Percentiles rank a stretch among this genome's conserved stretches.
Evolutionary conservation across 352 stramenopile species (phyloP).

Genomic region (Phytophthora brassicae): DNA sequence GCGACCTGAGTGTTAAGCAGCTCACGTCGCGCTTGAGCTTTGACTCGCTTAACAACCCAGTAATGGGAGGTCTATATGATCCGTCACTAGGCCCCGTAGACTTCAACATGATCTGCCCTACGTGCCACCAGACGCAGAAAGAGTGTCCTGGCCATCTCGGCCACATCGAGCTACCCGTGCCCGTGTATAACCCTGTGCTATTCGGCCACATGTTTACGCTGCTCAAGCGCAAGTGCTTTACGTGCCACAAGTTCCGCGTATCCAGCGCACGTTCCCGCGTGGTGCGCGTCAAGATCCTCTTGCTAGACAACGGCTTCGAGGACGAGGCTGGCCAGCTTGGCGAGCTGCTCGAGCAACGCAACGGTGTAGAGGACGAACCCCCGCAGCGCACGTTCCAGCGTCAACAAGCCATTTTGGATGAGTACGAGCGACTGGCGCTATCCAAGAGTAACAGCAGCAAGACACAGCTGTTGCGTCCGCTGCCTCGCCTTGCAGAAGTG

Average conservation of each 20-base stretch:
- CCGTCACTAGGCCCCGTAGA: constrained; percentile 93
- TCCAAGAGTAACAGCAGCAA: constrained; percentile 41
- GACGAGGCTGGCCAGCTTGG: constrained; percentile 75
- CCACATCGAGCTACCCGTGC: constrained; percentile 98
- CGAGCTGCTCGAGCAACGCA: constrained; percentile 85
- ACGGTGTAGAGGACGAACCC: constrained; percentile 84
- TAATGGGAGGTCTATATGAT: constrained; percentile 97
- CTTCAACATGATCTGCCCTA: constrained; percentile 92
- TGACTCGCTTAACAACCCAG: constrained; percentile 93
- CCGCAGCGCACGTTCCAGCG: constrained; percentile 71
- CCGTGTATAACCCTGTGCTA: constrained; percentile 98
- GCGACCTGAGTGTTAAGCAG: constrained; percentile 95
- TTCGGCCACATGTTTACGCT: constrained; percentile 95
- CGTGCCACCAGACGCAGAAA: constrained; percentile 95
- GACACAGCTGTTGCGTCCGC: constrained; percentile 35
- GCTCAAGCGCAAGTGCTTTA: constrained; percentile 98
- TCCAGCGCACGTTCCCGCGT: constrained; percentile 75
- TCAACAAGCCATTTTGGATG: constrained; percentile 85
- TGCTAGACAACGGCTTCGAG: constrained; percentile 90
- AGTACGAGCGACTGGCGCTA: constrained; percentile 87
- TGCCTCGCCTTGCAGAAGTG: constrained; percentile 72
- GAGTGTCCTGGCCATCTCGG: constrained; percentile 98
- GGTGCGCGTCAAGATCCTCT: constrained; percentile 89
- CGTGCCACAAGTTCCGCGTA: constrained; percentile 96
- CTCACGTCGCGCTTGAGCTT: constrained; percentile 95